A percentile compares a stretch with the other conserved stretches of the same genome.
Conservation (phyloP, 2,329 filamentous ascomycete species). For the Tolypocladium cylindrosporum region DNA sequence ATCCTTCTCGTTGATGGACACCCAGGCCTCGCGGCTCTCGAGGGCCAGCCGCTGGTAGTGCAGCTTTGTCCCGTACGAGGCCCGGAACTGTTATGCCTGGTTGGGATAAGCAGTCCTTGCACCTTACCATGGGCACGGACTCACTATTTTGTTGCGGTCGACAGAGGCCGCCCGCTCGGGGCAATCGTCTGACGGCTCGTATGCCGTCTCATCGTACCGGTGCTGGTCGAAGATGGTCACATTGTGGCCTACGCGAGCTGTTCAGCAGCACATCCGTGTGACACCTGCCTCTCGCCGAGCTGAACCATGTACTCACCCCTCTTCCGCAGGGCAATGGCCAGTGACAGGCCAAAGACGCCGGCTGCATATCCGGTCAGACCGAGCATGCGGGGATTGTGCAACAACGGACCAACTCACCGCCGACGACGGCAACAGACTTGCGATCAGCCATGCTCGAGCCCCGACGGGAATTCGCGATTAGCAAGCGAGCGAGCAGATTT, state of each 20-base stretch:
- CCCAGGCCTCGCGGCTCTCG: conserved; percentile 13
- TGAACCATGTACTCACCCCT: conserved; percentile 5
- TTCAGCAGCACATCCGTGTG: neutral
- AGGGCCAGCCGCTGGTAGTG: conserved; percentile 15
- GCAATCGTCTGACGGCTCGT: conserved; percentile 7
- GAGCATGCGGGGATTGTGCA: neutral
- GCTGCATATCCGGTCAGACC: conserved; percentile 3
- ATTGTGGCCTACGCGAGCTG: conserved; percentile 2
- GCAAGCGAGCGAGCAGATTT: neutral
- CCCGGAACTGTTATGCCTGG: conserved; percentile 9
- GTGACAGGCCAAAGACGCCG: conserved; percentile 13
- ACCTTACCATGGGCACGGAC: neutral
- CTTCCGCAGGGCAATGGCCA: conserved; percentile 12
- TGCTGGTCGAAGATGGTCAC: conserved; percentile 13
- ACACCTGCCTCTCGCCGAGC: neutral
- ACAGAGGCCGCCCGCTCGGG: conserved; percentile 13
- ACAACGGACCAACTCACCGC: conserved; percentile 1
- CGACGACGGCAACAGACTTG: conserved; percentile 7
- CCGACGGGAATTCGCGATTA: neutral
- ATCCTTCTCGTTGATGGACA: conserved; percentile 7
- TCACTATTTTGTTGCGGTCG: conserved; percentile 15
- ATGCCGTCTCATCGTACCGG: conserved; percentile 10
- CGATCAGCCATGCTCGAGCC: neutral
- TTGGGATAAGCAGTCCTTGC: neutral
- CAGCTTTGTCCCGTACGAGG: conserved; percentile 12